Base-by-base conservation (phyloP, 768 basidiomycete genomes). In the Chalciporus pseudorubinellus region DNA sequence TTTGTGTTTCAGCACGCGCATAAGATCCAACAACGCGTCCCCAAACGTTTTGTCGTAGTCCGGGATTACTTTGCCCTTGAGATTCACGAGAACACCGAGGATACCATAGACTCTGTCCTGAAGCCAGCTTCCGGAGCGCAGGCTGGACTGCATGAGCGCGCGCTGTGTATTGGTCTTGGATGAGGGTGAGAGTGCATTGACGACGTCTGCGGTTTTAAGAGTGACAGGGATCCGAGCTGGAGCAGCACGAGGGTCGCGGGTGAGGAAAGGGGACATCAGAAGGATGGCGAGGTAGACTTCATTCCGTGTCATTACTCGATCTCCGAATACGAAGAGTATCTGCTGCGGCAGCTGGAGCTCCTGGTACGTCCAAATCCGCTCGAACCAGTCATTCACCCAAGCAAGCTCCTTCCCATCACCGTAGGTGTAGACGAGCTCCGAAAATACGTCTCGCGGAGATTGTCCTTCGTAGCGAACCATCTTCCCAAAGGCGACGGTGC, bases 361-460 rank as follows among this genome's bases (percentile, higher is more conserved):
- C 40, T 56, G 53, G 28, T 55, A 55, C 6, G 55, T 56, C 53
- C 55, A 56, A 3, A 56, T 53, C 18, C 52, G 43, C 44, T 56
- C 55, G 19, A 55, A 55, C 55, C 55, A 56, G 28, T 46, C 26
- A 18, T 50, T 55, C 16, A 56, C 55, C 47, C 55, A n/a, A n/a
- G n/a, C n/a, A 46, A 6, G 52, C 52, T 33, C 50, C 18, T 44
- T 42, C 4, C 52, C 55, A 8, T 1, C 39, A 4, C 55, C 47
- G 22, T 55, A 28, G 10, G 52, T 49, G 14, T 22, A 36, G 11
- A 10, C 19, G 16, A 56, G 45, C 21, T 41, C 14, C 9, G 12
- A 39, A 33, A 56, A 56, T 33, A 2, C 21, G 13, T 43, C 26
- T 4, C 43, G 29, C 4, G 28, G 22, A 2, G 44, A 41, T 11